Evolutionary conservation across 2,329 filamentous ascomycete genomes (phyloP).

Genomic region (Ilyonectria destructans): DNA sequence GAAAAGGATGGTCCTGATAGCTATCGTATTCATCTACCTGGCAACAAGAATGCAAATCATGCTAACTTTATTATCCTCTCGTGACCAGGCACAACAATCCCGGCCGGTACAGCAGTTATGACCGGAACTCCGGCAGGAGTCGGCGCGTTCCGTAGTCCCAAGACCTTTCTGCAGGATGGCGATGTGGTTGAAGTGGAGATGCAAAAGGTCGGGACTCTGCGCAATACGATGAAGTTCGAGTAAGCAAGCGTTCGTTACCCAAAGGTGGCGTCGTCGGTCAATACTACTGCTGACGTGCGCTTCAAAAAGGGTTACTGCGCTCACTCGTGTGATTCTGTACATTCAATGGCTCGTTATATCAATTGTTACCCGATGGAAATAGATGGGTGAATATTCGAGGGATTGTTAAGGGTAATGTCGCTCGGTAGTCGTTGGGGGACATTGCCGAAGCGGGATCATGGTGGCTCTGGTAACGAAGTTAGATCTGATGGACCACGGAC

Average conservation of each 20-base stretch:
- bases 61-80: background rate
- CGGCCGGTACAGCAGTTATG: background rate
- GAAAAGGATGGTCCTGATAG: background rate
- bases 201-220: background rate
- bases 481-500: too few species aligned
- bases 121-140: background rate
- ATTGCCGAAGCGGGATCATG: too few species aligned
- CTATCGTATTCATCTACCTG: background rate
- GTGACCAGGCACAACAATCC: background rate
- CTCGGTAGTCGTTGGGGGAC: too few species aligned
- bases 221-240: background rate
- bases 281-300: background rate
- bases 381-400: background rate
- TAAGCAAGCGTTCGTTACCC: background rate
- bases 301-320: background rate
- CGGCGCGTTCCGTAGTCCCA: background rate
- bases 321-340: background rate
- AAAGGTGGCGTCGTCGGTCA: background rate
- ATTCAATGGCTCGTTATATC: background rate
- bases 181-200: background rate
- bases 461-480: too few species aligned
- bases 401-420: background rate
- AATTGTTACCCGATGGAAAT: background rate
- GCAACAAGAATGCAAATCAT: background rate
- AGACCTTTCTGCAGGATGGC: background rate